Evolutionary conservation across 1,284 basidiomycete genomes (phyloP).

Genomic region (Leccinum angustisporum): DNA sequence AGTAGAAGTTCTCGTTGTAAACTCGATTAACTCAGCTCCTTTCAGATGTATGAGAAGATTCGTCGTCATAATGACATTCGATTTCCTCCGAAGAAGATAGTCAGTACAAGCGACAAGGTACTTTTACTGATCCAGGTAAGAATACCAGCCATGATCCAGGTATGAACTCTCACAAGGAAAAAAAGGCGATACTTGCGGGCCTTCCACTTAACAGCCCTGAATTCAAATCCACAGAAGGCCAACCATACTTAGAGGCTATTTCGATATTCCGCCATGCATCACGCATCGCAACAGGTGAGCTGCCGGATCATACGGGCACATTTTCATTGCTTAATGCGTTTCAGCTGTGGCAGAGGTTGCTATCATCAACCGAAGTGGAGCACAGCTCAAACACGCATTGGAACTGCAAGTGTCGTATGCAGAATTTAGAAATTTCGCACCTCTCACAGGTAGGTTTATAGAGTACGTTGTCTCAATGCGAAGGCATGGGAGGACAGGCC

Average conservation of each 20-base stretch:
- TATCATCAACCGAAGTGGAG: constrained; percentile 58
- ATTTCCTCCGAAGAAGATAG: constrained; percentile 65
- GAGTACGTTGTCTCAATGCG: constrained; percentile 68
- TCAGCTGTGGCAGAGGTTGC: constrained; percentile 74
- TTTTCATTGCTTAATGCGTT: constrained; percentile 6
- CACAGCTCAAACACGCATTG: constrained; percentile 65
- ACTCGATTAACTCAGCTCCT: not conserved
- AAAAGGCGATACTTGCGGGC: constrained; percentile 71
- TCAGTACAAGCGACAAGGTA: constrained; percentile 67
- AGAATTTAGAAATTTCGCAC: not conserved
- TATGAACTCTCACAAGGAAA: constrained; percentile 2
- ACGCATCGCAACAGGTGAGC: constrained; percentile 64
- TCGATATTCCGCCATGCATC: constrained; percentile 65
- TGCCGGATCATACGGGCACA: not conserved
- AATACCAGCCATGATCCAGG: not conserved
- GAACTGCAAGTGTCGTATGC: constrained; percentile 53
- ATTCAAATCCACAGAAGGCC: constrained; percentile 67
- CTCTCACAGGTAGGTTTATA: constrained; percentile 31
- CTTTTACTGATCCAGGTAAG: constrained; percentile 71
- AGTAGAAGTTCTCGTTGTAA: not conserved
- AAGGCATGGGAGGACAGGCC: constrained; percentile 87
- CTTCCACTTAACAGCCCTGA: constrained; percentile 66
- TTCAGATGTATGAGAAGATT: constrained; percentile 62
- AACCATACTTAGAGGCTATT: constrained; percentile 67
- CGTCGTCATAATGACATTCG: constrained; percentile 70